Percentiles rank a stretch among this genome's conserved stretches.
Evolutionary conservation across 495 filamentous ascomycete species (phyloP).

Genomic region (Tetracladium marchalianum): DNA sequence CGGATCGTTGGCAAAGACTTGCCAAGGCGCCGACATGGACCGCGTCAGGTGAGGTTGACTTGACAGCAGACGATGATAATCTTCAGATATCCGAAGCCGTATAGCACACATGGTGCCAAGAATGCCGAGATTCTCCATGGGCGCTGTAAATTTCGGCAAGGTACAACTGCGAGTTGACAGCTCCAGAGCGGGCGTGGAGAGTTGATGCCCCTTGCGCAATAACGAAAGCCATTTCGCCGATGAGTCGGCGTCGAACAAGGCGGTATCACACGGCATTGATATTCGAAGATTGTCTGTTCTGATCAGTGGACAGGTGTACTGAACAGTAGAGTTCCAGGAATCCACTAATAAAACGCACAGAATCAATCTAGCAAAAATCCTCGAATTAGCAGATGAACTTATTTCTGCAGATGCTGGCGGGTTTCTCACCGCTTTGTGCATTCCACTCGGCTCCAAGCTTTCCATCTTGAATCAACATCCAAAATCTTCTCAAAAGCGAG

Average conservation of each 20-base stretch:
- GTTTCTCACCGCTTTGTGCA: conserved; percentile 34
- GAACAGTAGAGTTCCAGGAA: conserved; percentile 40
- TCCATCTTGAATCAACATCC: conserved; percentile 41
- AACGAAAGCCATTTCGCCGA: conserved; percentile 39
- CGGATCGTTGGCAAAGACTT: conserved; percentile 35
- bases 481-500: conserved; percentile 32
- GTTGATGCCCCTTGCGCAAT: conserved; percentile 27
- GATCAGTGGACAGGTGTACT: conserved; percentile 38
- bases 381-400: not conserved
- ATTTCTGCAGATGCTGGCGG: not conserved
- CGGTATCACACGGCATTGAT: conserved; percentile 35
- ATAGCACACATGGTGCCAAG: conserved; percentile 31
- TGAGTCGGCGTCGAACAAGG: conserved; percentile 34
- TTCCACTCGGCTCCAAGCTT: conserved; percentile 43
- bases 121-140: conserved; percentile 31
- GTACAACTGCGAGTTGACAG: conserved; percentile 30
- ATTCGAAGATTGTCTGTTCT: conserved; percentile 37
- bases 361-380: conserved; percentile 27
- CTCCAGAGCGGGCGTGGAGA: conserved; percentile 30
- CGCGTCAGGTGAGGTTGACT: conserved; percentile 25
- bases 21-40: conserved; percentile 32
- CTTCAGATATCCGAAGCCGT: conserved; percentile 34
- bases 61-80: conserved; percentile 36
- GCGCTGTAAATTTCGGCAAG: conserved; percentile 26
- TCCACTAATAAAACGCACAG: conserved; percentile 39